Evolutionary conservation across 768 basidiomycete genomes (phyloP).

Genomic region (Lyophyllum decastes): DNA sequence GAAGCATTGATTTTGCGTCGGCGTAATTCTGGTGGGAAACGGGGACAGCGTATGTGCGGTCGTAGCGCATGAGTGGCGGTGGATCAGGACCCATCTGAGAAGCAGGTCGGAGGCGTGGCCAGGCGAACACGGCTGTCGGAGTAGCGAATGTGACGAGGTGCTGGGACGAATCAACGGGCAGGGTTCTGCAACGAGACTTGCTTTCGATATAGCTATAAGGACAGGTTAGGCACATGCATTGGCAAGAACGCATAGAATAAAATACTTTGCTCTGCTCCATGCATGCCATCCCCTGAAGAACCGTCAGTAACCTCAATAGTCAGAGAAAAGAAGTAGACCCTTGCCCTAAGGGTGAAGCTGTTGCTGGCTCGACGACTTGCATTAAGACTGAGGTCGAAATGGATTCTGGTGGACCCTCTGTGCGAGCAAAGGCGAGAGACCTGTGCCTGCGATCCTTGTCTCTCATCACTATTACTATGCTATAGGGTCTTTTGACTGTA

Average conservation of each 20-base stretch:
- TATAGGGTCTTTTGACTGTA: not conserved
- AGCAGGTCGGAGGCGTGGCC: conserved; percentile 46
- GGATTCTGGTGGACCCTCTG: not conserved
- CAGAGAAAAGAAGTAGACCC: not conserved
- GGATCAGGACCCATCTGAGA: conserved; percentile 43
- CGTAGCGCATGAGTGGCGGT: conserved; percentile 32
- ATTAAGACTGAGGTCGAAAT: not conserved
- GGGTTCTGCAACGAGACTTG: not conserved
- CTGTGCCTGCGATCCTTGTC: not conserved
- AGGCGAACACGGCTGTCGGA: conserved; percentile 46
- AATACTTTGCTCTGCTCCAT: not conserved
- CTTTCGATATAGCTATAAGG: not conserved
- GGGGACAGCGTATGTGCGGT: not conserved
- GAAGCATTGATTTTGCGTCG: not conserved
- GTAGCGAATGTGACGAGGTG: conserved; percentile 41
- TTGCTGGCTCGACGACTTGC: not conserved
- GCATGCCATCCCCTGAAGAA: not conserved
- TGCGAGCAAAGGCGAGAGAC: not conserved
- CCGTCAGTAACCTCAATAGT: not conserved
- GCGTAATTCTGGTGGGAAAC: not conserved
- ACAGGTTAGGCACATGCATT: not conserved
- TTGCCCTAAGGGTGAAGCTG: not conserved
- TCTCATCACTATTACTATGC: too few species aligned
- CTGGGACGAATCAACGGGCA: not conserved
- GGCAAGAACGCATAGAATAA: not conserved